Percentiles rank a stretch among this genome's conserved stretches.
Evolutionary conservation across 495 filamentous ascomycete species (phyloP).

Genomic region (Penicillium riverlandense): DNA sequence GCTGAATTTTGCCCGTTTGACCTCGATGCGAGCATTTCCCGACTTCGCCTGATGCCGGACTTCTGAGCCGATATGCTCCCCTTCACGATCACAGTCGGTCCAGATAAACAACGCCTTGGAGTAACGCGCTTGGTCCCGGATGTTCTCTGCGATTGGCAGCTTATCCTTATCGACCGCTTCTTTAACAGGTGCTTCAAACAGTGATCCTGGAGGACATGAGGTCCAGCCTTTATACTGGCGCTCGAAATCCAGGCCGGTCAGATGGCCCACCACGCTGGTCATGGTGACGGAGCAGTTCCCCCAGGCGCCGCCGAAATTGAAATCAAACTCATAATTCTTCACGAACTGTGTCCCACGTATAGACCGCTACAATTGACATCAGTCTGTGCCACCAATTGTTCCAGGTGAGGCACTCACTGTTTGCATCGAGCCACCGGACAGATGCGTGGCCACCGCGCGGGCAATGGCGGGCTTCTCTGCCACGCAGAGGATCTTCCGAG

Average conservation of each 20-base stretch:
- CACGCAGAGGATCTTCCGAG: slow-evolving; percentile 70
- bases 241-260: slow-evolving; percentile 67
- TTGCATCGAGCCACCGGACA: slow-evolving; percentile 66
- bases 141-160: slow-evolving; percentile 75
- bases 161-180: slow-evolving; percentile 68
- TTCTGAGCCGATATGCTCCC: slow-evolving; percentile 93
- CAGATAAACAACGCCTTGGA: slow-evolving; percentile 78
- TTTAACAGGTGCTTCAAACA: slow-evolving; percentile 78
- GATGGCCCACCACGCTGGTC: slow-evolving; percentile 86
- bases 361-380: slow-evolving; percentile 40
- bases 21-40: slow-evolving; percentile 64
- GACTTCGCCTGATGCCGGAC: slow-evolving; percentile 72
- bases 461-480: slow-evolving; percentile 97
- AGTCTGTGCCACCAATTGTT: slow-evolving; percentile 4
- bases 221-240: slow-evolving; percentile 65
- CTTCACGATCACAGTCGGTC: slow-evolving; percentile 98
- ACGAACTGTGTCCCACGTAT: slow-evolving; percentile 65
- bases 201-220: slow-evolving; percentile 65
- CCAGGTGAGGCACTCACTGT: slow-evolving; percentile 46
- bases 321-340: slow-evolving; percentile 92
- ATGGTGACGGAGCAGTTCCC: slow-evolving; percentile 78
- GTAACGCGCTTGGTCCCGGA: slow-evolving; percentile 64
- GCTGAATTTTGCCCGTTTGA: slow-evolving; percentile 85
- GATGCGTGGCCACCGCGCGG: slow-evolving; percentile 83
- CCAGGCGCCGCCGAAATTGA: slow-evolving; percentile 76